Conservation (phyloP, 352 stramenopile species). For the Globisporangium polare region DNA sequence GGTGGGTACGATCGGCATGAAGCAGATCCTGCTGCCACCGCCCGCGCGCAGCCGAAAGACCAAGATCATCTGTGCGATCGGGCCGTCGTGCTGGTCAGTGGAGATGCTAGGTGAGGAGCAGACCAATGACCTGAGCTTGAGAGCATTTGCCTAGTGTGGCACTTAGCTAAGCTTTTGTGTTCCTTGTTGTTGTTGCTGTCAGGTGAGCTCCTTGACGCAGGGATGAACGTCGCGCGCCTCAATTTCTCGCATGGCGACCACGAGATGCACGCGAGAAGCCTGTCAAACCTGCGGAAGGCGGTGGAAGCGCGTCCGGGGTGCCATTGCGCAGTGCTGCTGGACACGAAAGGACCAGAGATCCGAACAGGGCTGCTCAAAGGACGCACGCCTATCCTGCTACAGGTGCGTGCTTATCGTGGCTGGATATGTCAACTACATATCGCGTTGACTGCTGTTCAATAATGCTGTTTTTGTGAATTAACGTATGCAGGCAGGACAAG, state of each 20-base stretch:
- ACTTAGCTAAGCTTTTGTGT: slow-evolving; percentile 2
- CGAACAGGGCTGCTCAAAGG: slow-evolving; percentile 84
- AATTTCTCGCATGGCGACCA: slow-evolving; percentile 99
- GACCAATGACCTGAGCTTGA: no score
- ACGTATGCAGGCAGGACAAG: slow-evolving; percentile 52
- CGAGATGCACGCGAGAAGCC: slow-evolving; percentile 86
- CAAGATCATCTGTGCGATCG: slow-evolving; percentile 99
- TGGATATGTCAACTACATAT: not conserved
- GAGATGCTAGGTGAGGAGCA: slow-evolving; percentile 88
- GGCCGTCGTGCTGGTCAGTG: slow-evolving; percentile 95
- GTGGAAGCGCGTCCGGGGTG: slow-evolving; percentile 63
- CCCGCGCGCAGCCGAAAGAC: slow-evolving; percentile 80
- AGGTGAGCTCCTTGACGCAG: slow-evolving; percentile 76
- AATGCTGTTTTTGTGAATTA: not conserved
- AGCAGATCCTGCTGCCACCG: slow-evolving; percentile 69
- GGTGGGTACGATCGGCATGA: slow-evolving; percentile 52
- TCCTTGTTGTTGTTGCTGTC: slow-evolving; percentile 2
- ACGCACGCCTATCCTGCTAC: slow-evolving; percentile 64
- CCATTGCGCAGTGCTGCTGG: slow-evolving; percentile 93
- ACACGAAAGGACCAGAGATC: slow-evolving; percentile 98
- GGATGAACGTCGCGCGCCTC: slow-evolving; percentile 97
- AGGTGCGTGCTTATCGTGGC: slow-evolving; percentile 19
- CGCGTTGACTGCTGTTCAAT: not conserved
- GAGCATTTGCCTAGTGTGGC: no score
- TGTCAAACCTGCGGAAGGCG: slow-evolving; percentile 88